A percentile compares a stretch with the other conserved stretches of the same genome.
Evolutionary conservation across 768 basidiomycete genomes (phyloP).

Genomic region (Amanita inopinata): DNA sequence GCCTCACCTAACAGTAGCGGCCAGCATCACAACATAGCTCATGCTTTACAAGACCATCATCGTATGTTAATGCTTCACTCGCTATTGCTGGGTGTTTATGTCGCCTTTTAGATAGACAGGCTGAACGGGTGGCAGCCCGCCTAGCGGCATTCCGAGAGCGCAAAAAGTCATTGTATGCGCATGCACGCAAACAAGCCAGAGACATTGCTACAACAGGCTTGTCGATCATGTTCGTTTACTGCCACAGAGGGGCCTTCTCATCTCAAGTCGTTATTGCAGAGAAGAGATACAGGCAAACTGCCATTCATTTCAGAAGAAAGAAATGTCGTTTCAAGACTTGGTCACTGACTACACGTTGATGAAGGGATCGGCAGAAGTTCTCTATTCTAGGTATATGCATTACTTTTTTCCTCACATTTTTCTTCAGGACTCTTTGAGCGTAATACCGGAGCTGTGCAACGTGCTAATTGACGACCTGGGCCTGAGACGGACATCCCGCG

Average conservation of each 20-base stretch:
- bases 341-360: slow-evolving; percentile 19
- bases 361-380: slow-evolving; percentile 19
- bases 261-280: slow-evolving; percentile 13
- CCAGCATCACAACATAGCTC: slow-evolving; percentile 5
- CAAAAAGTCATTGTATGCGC: slow-evolving; percentile 17
- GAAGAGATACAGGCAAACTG: slow-evolving; percentile 22
- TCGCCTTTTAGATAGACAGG: slow-evolving; percentile 17
- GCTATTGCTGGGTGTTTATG: slow-evolving; percentile 8
- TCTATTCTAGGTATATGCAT: background rate
- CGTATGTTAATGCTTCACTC: slow-evolving; percentile 9
- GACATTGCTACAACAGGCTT: slow-evolving; percentile 10
- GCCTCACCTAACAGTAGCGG: background rate
- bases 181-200: slow-evolving; percentile 15
- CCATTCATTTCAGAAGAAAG: slow-evolving; percentile 18
- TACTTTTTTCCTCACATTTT: slow-evolving; percentile 1
- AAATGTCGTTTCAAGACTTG: slow-evolving; percentile 18
- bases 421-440: slow-evolving; percentile 15
- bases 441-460: slow-evolving; percentile 19
- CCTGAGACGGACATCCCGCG: slow-evolving; percentile 21
- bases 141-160: slow-evolving; percentile 18
- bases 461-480: slow-evolving; percentile 24
- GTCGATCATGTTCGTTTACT: slow-evolving; percentile 17
- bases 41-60: slow-evolving; percentile 11
- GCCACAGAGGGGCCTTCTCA: background rate
- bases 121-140: slow-evolving; percentile 18